Percentiles rank a stretch among this genome's conserved stretches.
phyloP scores from a whole-genome alignment of 2,329 filamentous ascomycete species.

The Arthrobotrys entomopaga region DNA sequence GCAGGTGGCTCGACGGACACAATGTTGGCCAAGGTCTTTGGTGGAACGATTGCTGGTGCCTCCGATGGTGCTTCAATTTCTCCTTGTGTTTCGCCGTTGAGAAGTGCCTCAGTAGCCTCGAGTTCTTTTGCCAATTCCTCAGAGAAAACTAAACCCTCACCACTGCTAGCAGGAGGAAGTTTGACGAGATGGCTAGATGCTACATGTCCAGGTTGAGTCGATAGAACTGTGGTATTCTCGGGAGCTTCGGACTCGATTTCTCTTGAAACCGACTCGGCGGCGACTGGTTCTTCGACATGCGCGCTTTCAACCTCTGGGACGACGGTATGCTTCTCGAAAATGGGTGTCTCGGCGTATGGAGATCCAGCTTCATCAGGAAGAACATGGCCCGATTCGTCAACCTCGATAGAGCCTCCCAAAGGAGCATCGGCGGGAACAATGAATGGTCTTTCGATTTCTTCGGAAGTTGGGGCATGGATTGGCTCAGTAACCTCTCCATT shows the following conservation, averaged over 20 bases:
- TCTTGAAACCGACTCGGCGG: slow-evolving; percentile 4
- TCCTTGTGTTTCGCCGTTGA: slow-evolving; percentile 21
- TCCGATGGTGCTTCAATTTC: slow-evolving; percentile 28
- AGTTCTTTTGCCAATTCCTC: slow-evolving; percentile 46
- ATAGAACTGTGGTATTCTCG: slow-evolving; percentile 42
- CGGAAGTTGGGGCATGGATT: neutral
- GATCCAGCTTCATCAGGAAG: slow-evolving; percentile 25
- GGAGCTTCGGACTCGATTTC: slow-evolving; percentile 11
- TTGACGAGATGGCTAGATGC: slow-evolving; percentile 34
- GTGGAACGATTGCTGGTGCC: slow-evolving; percentile 28
- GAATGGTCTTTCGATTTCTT: slow-evolving; percentile 35
- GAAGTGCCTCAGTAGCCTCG: slow-evolving; percentile 39
- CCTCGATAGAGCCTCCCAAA: slow-evolving; percentile 9
- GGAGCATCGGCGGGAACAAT: slow-evolving; percentile 22
- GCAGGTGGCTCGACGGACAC: slow-evolving; percentile 12
- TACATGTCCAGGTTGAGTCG: slow-evolving; percentile 40
- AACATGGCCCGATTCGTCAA: slow-evolving; percentile 4
- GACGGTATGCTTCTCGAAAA: neutral
- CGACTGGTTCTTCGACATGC: neutral
- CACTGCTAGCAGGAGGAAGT: slow-evolving; percentile 43
- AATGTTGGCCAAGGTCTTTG: slow-evolving; percentile 42
- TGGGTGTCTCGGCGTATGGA: slow-evolving; percentile 15
- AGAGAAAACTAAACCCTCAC: slow-evolving; percentile 51
- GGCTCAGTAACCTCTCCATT: slow-evolving; percentile 7
- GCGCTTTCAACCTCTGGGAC: slow-evolving; percentile 13